A percentile compares a stretch with the other conserved stretches of the same genome.
Evolutionary conservation across 768 basidiomycete genomes (phyloP).

Genomic region (Aureoboletus auriporus): DNA sequence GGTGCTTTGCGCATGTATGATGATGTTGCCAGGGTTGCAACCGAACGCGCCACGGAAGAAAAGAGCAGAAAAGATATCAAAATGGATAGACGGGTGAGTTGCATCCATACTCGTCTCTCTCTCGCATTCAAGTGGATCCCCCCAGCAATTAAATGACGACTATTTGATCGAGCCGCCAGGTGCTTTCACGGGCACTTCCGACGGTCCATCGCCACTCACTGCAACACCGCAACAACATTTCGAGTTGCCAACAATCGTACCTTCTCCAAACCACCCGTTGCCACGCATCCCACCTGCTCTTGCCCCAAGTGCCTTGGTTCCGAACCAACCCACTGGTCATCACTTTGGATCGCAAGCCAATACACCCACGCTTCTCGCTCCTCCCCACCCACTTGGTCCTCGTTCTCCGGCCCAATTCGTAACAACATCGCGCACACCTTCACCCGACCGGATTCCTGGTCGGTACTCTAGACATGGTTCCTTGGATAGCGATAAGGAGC

Average conservation of each 20-base stretch:
- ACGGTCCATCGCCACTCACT: constrained; percentile 23
- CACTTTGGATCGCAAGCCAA: constrained; percentile 25
- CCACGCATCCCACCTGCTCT: constrained; percentile 36
- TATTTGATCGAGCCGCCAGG: constrained; percentile 16
- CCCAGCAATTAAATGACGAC: constrained; percentile 26
- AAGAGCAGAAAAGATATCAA: constrained; percentile 64
- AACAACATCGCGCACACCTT: constrained; percentile 63
- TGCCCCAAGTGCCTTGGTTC: constrained; percentile 12
- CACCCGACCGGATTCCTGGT: constrained; percentile 45
- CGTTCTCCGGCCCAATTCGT: constrained; percentile 51
- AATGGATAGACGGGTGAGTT: constrained; percentile 59
- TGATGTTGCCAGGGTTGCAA: constrained; percentile 66
- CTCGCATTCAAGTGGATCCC: constrained; percentile 4
- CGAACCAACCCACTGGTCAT: constrained; percentile 13
- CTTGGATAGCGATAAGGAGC: constrained; percentile 19
- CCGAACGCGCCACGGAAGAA: constrained; percentile 54
- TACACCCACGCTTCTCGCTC: constrained; percentile 43
- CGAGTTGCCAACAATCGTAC: constrained; percentile 28
- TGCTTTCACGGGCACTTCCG: constrained; percentile 24
- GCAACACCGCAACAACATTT: constrained; percentile 31
- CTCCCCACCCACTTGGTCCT: constrained; percentile 73
- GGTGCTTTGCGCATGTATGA: constrained; percentile 72
- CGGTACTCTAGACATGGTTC: constrained; percentile 22
- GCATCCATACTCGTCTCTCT: constrained; percentile 26
- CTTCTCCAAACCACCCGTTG: constrained; percentile 32